These are phyloP conservation scores for Usnea hakonensis DNA, from an alignment of 495 filamentous ascomycete species.

Conservation along the genomic window DNA sequence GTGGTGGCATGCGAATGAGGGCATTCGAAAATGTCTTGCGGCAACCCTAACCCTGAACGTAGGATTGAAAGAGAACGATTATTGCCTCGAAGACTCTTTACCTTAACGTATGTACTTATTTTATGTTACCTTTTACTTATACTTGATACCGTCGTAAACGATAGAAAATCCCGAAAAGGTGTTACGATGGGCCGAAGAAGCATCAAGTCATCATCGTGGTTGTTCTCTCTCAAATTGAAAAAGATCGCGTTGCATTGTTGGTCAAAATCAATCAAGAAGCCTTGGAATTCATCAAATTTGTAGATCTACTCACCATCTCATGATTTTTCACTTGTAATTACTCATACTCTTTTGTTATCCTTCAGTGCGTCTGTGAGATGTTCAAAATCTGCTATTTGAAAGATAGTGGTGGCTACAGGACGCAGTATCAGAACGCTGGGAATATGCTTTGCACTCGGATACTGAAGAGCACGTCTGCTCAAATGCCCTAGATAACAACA, in stretches of 20 bases:
- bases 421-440: not conserved
- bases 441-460: too few species aligned
- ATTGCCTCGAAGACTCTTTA: too few species aligned
- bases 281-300: not conserved
- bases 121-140: too few species aligned
- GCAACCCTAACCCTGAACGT: conserved; percentile 3
- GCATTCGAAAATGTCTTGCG: not conserved
- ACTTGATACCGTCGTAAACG: too few species aligned
- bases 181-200: too few species aligned
- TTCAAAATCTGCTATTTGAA: not conserved
- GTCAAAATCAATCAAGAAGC: not conserved
- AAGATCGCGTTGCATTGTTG: not conserved
- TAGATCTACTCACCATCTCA: not conserved
- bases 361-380: not conserved
- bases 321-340: not conserved
- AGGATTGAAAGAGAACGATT: too few species aligned
- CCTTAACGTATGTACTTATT: too few species aligned
- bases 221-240: too few species aligned
- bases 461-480: not conserved
- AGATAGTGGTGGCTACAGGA: not conserved
- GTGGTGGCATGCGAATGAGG: not conserved
- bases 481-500: not conserved
- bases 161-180: too few species aligned
- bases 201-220: too few species aligned
- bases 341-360: not conserved